A percentile compares a stretch with the other conserved stretches of the same genome.
These are phyloP conservation scores for Cryphonectria naterciae DNA, from an alignment of 2,329 filamentous ascomycete species.

Conservation along the genomic window DNA sequence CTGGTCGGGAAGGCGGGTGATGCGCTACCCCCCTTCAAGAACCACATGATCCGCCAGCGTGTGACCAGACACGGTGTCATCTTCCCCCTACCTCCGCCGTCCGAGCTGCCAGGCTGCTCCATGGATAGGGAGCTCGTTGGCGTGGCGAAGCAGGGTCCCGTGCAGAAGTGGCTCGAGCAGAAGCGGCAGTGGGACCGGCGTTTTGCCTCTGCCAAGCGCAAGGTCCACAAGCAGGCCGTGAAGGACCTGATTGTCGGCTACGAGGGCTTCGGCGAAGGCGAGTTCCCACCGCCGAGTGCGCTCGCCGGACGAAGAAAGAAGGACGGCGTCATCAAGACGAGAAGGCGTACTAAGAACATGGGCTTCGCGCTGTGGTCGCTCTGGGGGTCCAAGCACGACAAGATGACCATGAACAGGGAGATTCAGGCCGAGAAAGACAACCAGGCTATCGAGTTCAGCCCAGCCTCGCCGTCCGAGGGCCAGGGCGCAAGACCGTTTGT, in stretches of 20 bases:
- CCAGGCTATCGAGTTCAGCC: constrained; percentile 39
- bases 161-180: constrained; percentile 81
- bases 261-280: constrained; percentile 69
- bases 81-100: constrained; percentile 65
- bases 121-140: constrained; percentile 71
- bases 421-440: constrained; percentile 48
- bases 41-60: constrained; percentile 90
- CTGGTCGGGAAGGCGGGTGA: constrained; percentile 87
- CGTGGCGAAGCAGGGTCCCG: constrained; percentile 76
- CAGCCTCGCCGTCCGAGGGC: constrained; percentile 46
- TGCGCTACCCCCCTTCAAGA: constrained; percentile 75
- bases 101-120: constrained; percentile 67
- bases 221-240: constrained; percentile 73
- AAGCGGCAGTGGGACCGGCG: constrained; percentile 74
- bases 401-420: constrained; percentile 68
- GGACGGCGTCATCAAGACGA: constrained; percentile 56
- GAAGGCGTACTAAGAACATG: constrained; percentile 63
- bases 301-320: constrained; percentile 71
- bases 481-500: constrained; percentile 47
- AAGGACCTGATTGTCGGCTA: constrained; percentile 75
- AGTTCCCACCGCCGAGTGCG: constrained; percentile 82
- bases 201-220: constrained; percentile 70
- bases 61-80: constrained; percentile 79
- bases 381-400: constrained; percentile 89
- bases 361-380: constrained; percentile 82